phyloP scores from a whole-genome alignment of 805 yeast genomes.

The Tetrapisispora arboricola region DNA sequence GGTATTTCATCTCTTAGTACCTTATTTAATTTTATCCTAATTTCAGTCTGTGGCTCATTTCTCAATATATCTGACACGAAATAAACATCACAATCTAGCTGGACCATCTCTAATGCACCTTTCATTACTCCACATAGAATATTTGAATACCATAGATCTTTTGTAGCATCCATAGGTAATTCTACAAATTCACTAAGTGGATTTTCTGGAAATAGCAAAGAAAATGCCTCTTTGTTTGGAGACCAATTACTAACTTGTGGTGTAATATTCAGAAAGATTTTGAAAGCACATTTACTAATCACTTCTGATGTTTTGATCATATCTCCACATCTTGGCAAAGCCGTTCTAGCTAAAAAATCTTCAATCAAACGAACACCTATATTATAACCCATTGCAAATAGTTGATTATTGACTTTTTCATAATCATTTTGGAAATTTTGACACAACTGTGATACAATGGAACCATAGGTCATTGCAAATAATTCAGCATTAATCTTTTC shows the following conservation, averaged over 20 bases:
- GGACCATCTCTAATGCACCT: constrained; percentile 94
- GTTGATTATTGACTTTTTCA: constrained; percentile 65
- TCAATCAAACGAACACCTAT: constrained; percentile 87
- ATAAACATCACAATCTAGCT: constrained; percentile 73
- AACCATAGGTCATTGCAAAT: constrained; percentile 90
- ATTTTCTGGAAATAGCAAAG: constrained; percentile 66
- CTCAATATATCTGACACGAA: constrained; percentile 73
- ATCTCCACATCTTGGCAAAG: constrained; percentile 68
- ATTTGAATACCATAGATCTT: constrained; percentile 87
- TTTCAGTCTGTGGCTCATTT: constrained; percentile 76
- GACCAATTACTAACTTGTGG: constrained; percentile 75
- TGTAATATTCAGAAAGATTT: constrained; percentile 71
- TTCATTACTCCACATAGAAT: constrained; percentile 79
- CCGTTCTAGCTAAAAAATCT: constrained; percentile 83
- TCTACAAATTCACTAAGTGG: constrained; percentile 95
- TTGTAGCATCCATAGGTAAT: constrained; percentile 67
- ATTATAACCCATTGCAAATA: constrained; percentile 90
- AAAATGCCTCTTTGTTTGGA: constrained; percentile 61
- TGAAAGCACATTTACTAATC: constrained; percentile 79
- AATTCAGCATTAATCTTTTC: constrained; percentile 89
- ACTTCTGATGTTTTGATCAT: constrained; percentile 84
- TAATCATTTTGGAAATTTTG: constrained; percentile 72
- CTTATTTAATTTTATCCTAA: constrained; percentile 58
- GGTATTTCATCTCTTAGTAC: constrained; percentile 90
- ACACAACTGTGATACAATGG: constrained; percentile 84